phyloP scores from a whole-genome alignment of 305 asterid genomes.

The Withania somnifera region DNA sequence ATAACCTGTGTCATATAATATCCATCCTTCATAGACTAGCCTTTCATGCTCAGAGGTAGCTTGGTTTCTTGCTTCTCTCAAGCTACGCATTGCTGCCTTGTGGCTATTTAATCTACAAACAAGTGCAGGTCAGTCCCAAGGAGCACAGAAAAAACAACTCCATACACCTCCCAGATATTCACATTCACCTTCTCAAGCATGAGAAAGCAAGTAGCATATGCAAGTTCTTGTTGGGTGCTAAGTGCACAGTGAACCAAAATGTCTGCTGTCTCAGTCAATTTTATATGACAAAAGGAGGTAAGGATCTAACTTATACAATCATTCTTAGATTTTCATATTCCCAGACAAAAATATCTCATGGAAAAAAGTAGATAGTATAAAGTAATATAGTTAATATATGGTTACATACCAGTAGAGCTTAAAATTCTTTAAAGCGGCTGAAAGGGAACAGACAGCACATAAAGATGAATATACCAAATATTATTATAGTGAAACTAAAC shows the following conservation, averaged over 20 bases:
- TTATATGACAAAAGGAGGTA: neutral
- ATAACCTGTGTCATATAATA: slow-evolving; percentile 77
- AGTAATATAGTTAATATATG: neutral
- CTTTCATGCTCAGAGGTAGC: slow-evolving; percentile 57
- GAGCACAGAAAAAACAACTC: neutral
- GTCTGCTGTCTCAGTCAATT: neutral
- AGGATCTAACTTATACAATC: neutral
- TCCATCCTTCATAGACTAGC: slow-evolving; percentile 89
- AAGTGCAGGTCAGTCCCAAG: neutral
- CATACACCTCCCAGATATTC: neutral
- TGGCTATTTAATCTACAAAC: slow-evolving; percentile 65
- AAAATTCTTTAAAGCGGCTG: neutral
- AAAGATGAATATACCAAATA: neutral
- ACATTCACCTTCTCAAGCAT: neutral
- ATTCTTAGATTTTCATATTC: neutral
- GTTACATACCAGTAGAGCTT: neutral
- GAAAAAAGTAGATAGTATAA: neutral
- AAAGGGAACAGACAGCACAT: neutral
- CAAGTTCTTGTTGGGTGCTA: neutral
- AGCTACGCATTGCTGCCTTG: slow-evolving; percentile 87
- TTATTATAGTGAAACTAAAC: neutral
- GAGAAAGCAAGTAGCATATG: neutral
- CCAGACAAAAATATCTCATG: neutral
- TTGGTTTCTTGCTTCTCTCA: slow-evolving; percentile 78
- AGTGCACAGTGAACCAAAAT: neutral